Percentiles rank a stretch among this genome's conserved stretches.
Evolutionary conservation across 257 asterid genomes (phyloP).

Genomic region (Solanum pinnatisectum): DNA sequence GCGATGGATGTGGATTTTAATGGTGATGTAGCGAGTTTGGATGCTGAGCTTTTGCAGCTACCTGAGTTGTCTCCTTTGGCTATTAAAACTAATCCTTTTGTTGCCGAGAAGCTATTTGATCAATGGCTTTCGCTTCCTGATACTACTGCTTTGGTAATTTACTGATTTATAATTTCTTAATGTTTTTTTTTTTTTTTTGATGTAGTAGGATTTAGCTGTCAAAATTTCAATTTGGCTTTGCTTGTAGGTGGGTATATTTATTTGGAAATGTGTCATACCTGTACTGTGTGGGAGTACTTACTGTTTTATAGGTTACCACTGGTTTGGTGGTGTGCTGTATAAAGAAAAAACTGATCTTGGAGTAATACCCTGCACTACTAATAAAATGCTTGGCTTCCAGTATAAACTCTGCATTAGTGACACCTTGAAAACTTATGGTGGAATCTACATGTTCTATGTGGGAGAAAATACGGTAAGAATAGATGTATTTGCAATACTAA

Average conservation of each 20-base stretch:
- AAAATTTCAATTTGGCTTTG: neutral
- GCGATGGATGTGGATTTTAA: slow-evolving; percentile 78
- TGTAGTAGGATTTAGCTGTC: neutral
- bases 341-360: neutral
- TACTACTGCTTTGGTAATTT: slow-evolving; percentile 58
- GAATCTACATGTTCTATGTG: neutral
- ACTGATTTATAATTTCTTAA: neutral
- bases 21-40: slow-evolving; percentile 70
- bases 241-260: neutral
- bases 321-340: neutral
- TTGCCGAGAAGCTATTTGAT: slow-evolving; percentile 80
- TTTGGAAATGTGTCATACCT: neutral
- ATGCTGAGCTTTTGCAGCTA: slow-evolving; percentile 81
- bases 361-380: neutral
- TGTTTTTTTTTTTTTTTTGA: neutral
- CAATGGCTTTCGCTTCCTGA: slow-evolving; percentile 96
- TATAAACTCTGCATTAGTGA: neutral
- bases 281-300: neutral
- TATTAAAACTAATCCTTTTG: slow-evolving; percentile 64
- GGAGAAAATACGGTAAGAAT: neutral
- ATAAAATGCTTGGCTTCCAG: neutral
- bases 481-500: neutral
- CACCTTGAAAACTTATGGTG: neutral
- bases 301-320: neutral
- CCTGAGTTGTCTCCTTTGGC: slow-evolving; percentile 82